Percentiles rank a stretch among this genome's conserved stretches.
Conservation (phyloP, 768 basidiomycete species). For the Nidularia pulvinata region DNA sequence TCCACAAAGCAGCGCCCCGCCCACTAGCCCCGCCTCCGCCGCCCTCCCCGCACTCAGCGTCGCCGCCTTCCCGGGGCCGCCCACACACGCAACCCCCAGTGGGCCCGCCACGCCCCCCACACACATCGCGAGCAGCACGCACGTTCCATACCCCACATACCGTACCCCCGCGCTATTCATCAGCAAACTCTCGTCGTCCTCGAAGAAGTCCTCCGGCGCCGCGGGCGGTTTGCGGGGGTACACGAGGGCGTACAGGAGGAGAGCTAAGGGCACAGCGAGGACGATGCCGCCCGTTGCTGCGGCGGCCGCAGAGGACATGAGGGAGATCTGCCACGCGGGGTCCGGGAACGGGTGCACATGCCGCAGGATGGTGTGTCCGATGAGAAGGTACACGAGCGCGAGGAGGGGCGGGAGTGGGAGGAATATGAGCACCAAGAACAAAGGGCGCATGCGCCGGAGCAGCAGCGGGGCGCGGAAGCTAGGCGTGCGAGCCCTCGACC, state of each 20-base stretch:
- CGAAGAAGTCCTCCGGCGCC: constrained; percentile 29
- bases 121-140: constrained; percentile 11
- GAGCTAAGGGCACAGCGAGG: constrained; percentile 26
- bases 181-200: constrained; percentile 17
- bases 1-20: constrained; percentile 19
- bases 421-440: constrained; percentile 19
- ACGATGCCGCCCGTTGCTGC: constrained; percentile 30
- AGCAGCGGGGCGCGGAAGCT: neutral
- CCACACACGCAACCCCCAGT: constrained; percentile 28
- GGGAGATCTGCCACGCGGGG: constrained; percentile 14
- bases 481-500: neutral
- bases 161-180: constrained; percentile 3
- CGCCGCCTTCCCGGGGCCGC: constrained; percentile 3
- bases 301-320: constrained; percentile 25
- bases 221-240: constrained; percentile 12
- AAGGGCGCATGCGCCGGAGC: constrained; percentile 5
- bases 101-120: constrained; percentile 25
- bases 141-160: constrained; percentile 11
- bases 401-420: constrained; percentile 30
- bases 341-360: constrained; percentile 9
- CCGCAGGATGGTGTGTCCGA: constrained; percentile 28
- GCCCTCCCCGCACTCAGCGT: constrained; percentile 23
- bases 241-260: constrained; percentile 26
- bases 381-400: constrained; percentile 22
- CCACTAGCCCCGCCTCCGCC: constrained; percentile 28